Evolutionary conservation across 768 basidiomycete genomes (phyloP).

Genomic region (Floccularia luteovirens): DNA sequence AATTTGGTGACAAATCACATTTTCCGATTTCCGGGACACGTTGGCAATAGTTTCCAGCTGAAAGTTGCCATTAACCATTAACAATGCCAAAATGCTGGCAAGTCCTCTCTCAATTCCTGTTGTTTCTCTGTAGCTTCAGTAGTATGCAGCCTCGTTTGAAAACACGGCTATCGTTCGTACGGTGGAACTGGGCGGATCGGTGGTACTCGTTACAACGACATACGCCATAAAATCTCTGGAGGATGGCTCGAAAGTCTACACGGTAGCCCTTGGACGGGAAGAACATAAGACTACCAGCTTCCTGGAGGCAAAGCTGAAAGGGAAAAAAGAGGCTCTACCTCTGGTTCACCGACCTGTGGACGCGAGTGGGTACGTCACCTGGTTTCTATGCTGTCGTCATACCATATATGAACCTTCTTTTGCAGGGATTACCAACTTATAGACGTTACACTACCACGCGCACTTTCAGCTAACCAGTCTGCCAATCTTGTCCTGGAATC

Average conservation of each 20-base stretch:
- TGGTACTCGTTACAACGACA: conserved; percentile 84
- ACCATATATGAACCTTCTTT: conserved; percentile 7
- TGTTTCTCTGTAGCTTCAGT: conserved; percentile 29
- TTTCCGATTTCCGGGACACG: too few relatives aligned
- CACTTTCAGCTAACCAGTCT: conserved; percentile 51
- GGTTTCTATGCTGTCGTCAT: conserved; percentile 1
- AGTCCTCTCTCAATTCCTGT: conserved; percentile 40
- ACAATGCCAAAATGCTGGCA: conserved; percentile 42
- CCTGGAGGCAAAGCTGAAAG: conserved; percentile 78
- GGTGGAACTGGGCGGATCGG: conserved; percentile 83
- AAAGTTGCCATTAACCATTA: conserved; percentile 17
- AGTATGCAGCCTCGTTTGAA: conserved; percentile 53
- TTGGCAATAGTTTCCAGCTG: too few relatives aligned
- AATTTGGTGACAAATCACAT: too few relatives aligned
- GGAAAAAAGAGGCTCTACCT: conserved; percentile 44
- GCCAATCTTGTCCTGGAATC: conserved; percentile 75
- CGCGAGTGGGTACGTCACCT: conserved; percentile 40
- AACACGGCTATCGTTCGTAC: conserved; percentile 86
- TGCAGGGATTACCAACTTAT: conserved; percentile 42
- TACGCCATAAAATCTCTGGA: conserved; percentile 75
- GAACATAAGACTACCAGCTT: conserved; percentile 68
- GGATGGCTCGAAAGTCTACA: conserved; percentile 54
- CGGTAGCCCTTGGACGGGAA: conserved; percentile 53
- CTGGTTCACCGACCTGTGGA: conserved; percentile 42
- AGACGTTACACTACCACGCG: conserved; percentile 55